A percentile compares a stretch with the other conserved stretches of the same genome.
phyloP scores from a whole-genome alignment of 352 stramenopile genomes.

The Globisporangium nagaii region DNA sequence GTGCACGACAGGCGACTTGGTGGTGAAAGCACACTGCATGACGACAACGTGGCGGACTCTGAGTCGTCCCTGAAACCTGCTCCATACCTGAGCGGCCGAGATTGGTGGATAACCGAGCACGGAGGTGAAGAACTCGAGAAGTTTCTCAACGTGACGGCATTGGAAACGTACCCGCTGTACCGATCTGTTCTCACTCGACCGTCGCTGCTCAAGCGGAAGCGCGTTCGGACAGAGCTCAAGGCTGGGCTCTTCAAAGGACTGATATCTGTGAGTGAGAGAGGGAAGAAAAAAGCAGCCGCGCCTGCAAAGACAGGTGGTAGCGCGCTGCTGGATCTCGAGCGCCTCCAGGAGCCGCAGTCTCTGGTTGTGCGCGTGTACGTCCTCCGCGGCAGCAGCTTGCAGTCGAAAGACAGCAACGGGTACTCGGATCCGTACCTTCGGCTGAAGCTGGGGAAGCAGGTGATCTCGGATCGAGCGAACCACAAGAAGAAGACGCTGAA shows the following conservation, averaged over 20 bases:
- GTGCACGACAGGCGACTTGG: neutral
- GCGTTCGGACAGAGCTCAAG: slow-evolving; percentile 46
- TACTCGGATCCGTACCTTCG: slow-evolving; percentile 78
- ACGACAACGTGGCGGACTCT: slow-evolving; percentile 6
- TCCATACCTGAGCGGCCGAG: slow-evolving; percentile 50
- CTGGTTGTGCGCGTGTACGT: slow-evolving; percentile 76
- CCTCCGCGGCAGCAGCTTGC: slow-evolving; percentile 58
- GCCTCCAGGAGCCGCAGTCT: slow-evolving; percentile 41
- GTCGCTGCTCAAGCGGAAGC: slow-evolving; percentile 45
- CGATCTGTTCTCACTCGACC: slow-evolving; percentile 52
- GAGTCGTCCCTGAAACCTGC: slow-evolving; percentile 10
- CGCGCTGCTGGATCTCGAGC: slow-evolving; percentile 36
- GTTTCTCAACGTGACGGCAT: slow-evolving; percentile 56
- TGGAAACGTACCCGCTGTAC: slow-evolving; percentile 74
- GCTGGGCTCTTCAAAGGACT: slow-evolving; percentile 82
- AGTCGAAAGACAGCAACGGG: slow-evolving; percentile 75
- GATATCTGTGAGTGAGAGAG: slow-evolving; percentile 45
- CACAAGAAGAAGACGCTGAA: slow-evolving; percentile 73
- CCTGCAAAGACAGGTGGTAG: neutral
- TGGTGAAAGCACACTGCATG: neutral
- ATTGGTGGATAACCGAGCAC: slow-evolving; percentile 72
- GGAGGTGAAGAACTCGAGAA: slow-evolving; percentile 76
- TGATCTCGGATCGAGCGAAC: slow-evolving; percentile 60
- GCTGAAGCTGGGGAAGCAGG: slow-evolving; percentile 63
- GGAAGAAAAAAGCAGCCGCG: slow-evolving; percentile 3